Evolutionary conservation across 148 eudicot genomes (phyloP), one percentile per base, ranked within the genome.

Genomic region (Amaranthus hypochondriacus): DNA sequence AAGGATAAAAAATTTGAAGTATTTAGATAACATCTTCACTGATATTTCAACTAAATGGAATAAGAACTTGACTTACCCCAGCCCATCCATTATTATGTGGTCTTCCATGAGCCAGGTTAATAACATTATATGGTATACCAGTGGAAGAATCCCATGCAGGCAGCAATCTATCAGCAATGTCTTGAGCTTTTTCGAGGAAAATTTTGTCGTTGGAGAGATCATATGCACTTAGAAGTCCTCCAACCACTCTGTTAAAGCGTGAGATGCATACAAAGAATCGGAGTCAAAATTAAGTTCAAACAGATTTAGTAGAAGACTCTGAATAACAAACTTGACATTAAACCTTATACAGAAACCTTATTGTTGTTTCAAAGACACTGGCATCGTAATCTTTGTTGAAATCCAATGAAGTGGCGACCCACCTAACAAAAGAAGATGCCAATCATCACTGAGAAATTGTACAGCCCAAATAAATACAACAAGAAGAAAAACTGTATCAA

Each of bases 71-170:
- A 68, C 92, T 81, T 90, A 96, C 99, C 87, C 96, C 92, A 57
- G 99, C 89, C 99, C 99, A 96, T 73, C 96, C 92, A 84, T 92
- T 92, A 77, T 92, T 90, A 70, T 90, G 99, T 15, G 99, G 86
- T 76, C 89, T 87, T 76, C 99, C 99, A 60, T 88, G 85, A 61
- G 89, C 94, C 84, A 92, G 78, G 81, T 96, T 96, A 58, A 96
- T 96, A 63, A 83, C 76, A 81, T 96, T 96, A 76, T 73, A 90
- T 71, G 99, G 99, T 70, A 96, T 83, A 66, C 99, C 99, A 76
- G 97, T 78, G 56, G 96, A 79, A 46, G 99, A 82, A 80, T 92
- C 87, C 99, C 99, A 96, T n/a, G 99, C 99, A 73, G 99, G 99
- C 66, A 92, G 79, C 69, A 96, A 75, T 74, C 99, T 87, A 70